Evolutionary conservation across 129 eudicot genomes (phyloP), one percentile per base, ranked within the genome.

Genomic region (Flaveria robusta): DNA sequence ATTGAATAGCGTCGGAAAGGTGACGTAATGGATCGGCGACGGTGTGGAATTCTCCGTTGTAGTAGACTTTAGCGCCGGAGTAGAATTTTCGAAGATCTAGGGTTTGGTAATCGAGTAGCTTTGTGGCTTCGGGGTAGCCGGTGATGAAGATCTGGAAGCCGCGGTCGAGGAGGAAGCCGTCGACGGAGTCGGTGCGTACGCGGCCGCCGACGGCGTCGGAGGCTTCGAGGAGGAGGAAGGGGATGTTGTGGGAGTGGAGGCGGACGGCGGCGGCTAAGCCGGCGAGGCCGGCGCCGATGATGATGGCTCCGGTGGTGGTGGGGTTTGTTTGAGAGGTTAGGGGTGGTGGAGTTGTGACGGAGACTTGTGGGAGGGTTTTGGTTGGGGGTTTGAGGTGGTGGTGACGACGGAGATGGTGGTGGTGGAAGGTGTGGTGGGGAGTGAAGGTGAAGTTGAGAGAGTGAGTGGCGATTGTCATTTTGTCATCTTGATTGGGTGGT

Each of bases 131-230:
- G 0, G 99, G 99, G 72, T 95, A 95, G 0, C 96, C 96, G 13
- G 99, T 95, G 83, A 94, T 89, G 88, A 94, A 91, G 81, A 94
- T 94, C 24, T 91, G 97, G 86, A 95, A 95, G 31, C 99, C 99
- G 18, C 99, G 97, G 77, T 95, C 99, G 71, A 95, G 90, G 71
- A 87, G 87, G 83, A 85, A 95, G n/a, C 99, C 99, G 85, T 94
- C 98, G 76, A 87, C 81, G 68, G 41, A n/a, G 82, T 94, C 99
- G 4, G 97, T 91, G 0, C 96, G 96, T 31, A 94, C 97, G 49
- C 97, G 97, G 77, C 99, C 99, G 24, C 99, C 99, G 75, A 94
- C 92, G 75, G 85, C 88, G 71, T 94, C 94, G 72, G 97, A 87
- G 47, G 99, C 75, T 79, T 94, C 99, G 11, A 94, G 65, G 56